These are phyloP conservation scores for Lycium ferocissimum DNA, from an alignment of 257 asterid species.

Conservation along the genomic window DNA sequence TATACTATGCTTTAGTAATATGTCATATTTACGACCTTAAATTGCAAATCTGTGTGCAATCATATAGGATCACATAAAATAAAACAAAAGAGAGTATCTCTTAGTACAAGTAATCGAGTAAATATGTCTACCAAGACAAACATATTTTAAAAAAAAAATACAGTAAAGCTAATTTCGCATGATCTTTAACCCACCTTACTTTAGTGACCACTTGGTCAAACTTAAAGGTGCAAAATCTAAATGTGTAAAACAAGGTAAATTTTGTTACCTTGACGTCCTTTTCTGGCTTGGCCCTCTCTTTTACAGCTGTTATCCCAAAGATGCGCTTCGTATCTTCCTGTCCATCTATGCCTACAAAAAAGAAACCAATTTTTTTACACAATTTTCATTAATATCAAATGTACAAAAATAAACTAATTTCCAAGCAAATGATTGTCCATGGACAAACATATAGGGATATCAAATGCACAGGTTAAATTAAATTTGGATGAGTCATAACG, in stretches of 20 bases:
- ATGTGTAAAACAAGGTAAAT: background rate
- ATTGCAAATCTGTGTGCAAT: too few species aligned
- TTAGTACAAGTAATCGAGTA: too few species aligned
- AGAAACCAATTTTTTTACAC: constrained; percentile 23
- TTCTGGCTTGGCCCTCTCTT: constrained; percentile 99
- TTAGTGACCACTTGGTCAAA: background rate
- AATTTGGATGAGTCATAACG: too few species aligned
- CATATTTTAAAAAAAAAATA: too few species aligned
- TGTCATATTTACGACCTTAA: too few species aligned
- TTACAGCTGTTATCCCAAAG: constrained; percentile 99
- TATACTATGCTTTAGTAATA: too few species aligned
- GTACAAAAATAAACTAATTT: background rate
- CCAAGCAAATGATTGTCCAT: background rate
- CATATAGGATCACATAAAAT: too few species aligned
- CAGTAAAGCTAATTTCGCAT: background rate
- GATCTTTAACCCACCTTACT: background rate
- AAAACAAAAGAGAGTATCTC: too few species aligned
- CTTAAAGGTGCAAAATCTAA: background rate
- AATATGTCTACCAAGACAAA: too few species aligned
- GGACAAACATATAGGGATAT: too few species aligned
- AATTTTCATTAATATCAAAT: background rate
- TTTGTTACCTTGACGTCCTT: constrained; percentile 92
- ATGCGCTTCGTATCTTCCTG: constrained; percentile 99
- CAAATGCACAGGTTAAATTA: too few species aligned
- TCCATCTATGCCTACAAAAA: constrained; percentile 89